Percentiles rank a stretch among this genome's conserved stretches.
Evolutionary conservation across 805 yeast species (phyloP).

Genomic region (Gaillardinia entomophila): DNA sequence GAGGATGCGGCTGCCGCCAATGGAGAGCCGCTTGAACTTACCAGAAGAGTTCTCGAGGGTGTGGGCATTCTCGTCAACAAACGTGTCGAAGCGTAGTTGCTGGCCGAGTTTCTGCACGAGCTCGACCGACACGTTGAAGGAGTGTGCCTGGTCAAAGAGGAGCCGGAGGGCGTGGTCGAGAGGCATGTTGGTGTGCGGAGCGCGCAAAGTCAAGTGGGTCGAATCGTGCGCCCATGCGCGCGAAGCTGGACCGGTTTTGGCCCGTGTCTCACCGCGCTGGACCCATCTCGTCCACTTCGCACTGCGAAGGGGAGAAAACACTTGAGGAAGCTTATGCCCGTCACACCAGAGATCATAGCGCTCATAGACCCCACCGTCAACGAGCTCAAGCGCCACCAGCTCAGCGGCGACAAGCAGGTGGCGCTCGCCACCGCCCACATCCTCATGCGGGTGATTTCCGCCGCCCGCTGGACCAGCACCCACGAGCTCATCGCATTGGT

Average conservation of each 20-base stretch:
- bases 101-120: slow-evolving; percentile 35
- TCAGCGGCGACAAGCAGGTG: slow-evolving; percentile 71
- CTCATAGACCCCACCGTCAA: slow-evolving; percentile 34
- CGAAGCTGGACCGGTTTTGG: too few species aligned
- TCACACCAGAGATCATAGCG: slow-evolving; percentile 28
- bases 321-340: too few species aligned
- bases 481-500: slow-evolving; percentile 68
- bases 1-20: slow-evolving; percentile 36
- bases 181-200: neutral
- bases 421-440: slow-evolving; percentile 87
- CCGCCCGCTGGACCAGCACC: slow-evolving; percentile 79
- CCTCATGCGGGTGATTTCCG: slow-evolving; percentile 81
- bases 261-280: too few species aligned
- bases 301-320: too few species aligned
- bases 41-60: slow-evolving; percentile 4
- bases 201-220: too few species aligned
- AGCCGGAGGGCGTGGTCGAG: neutral
- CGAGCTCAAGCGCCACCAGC: slow-evolving; percentile 76
- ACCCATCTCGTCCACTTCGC: too few species aligned
- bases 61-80: slow-evolving; percentile 31
- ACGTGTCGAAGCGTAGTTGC: slow-evolving; percentile 35
- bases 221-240: too few species aligned
- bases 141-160: neutral
- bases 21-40: slow-evolving; percentile 27
- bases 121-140: slow-evolving; percentile 28